Percentiles rank a stretch among this genome's conserved stretches.
Conservation (phyloP, 768 basidiomycete genomes). For the Dentipellis fragilis region DNA sequence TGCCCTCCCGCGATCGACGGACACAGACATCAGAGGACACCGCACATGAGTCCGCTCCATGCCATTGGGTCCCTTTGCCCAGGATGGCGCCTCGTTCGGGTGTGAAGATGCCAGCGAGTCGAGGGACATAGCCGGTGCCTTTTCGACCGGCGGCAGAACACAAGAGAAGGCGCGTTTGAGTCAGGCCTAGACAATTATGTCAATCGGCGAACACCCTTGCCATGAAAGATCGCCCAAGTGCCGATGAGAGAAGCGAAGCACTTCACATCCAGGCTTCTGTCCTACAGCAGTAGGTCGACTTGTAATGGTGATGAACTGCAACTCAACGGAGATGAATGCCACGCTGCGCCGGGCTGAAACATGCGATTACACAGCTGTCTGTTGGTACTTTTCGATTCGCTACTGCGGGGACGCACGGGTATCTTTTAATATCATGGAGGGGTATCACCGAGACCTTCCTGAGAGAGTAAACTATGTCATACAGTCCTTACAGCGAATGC, state of each 20-base stretch:
- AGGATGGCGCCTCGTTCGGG: too few species aligned
- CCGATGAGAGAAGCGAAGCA: background rate
- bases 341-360: too few species aligned
- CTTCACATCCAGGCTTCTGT: background rate
- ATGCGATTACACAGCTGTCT: background rate
- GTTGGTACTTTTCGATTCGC: background rate
- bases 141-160: constrained; percentile 3
- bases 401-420: constrained; percentile 9
- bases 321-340: too few species aligned
- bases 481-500: constrained; percentile 49
- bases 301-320: too few species aligned
- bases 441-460: constrained; percentile 8
- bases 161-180: constrained; percentile 2
- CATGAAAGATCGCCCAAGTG: background rate
- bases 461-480: constrained; percentile 13
- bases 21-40: background rate
- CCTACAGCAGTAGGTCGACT: background rate
- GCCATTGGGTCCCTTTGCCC: too few species aligned
- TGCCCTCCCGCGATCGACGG: background rate
- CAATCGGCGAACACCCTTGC: background rate
- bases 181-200: background rate
- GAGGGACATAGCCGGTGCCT: constrained; percentile 1
- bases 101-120: too few species aligned
- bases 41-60: too few species aligned
- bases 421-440: constrained; percentile 10